phyloP scores from a whole-genome alignment of 2,329 filamentous ascomycete species.

The Chaetothyriales sp. region DNA sequence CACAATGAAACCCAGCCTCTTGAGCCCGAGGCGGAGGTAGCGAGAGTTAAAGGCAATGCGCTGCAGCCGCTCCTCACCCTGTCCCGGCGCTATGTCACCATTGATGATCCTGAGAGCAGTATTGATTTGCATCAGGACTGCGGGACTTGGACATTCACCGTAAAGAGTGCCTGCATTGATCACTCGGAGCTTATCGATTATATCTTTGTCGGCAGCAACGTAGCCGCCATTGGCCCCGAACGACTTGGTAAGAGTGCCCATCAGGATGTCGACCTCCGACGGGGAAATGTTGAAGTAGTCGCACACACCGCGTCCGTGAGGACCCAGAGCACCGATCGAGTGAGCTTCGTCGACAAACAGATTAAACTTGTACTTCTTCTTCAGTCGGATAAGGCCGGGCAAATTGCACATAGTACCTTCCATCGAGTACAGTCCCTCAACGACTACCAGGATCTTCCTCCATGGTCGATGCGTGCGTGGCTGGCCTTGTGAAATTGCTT shows the following conservation, averaged over 20 bases:
- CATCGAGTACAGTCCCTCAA: slow-evolving; percentile 98
- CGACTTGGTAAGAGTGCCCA: slow-evolving; percentile 96
- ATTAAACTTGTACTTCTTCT: slow-evolving; percentile 93
- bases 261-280: slow-evolving; percentile 77
- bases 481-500: slow-evolving; percentile 90
- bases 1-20: slow-evolving; percentile 90
- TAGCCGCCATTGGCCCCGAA: slow-evolving; percentile 98
- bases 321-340: slow-evolving; percentile 83
- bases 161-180: slow-evolving; percentile 76
- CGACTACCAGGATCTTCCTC: slow-evolving; percentile 96
- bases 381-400: slow-evolving; percentile 72
- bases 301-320: slow-evolving; percentile 78
- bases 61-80: slow-evolving; percentile 89
- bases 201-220: slow-evolving; percentile 70
- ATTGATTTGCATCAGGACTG: slow-evolving; percentile 80
- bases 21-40: slow-evolving; percentile 92
- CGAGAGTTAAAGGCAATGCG: slow-evolving; percentile 95
- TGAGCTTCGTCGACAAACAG: slow-evolving; percentile 95
- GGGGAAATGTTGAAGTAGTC: slow-evolving; percentile 93
- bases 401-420: slow-evolving; percentile 97
- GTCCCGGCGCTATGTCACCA: slow-evolving; percentile 72
- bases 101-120: slow-evolving; percentile 76
- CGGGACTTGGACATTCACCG: slow-evolving; percentile 75
- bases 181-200: slow-evolving; percentile 79
- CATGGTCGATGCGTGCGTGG: slow-evolving; percentile 95